phyloP scores from a whole-genome alignment of 192 early-diverging fungal species.

The Dissophora globulifera region DNA sequence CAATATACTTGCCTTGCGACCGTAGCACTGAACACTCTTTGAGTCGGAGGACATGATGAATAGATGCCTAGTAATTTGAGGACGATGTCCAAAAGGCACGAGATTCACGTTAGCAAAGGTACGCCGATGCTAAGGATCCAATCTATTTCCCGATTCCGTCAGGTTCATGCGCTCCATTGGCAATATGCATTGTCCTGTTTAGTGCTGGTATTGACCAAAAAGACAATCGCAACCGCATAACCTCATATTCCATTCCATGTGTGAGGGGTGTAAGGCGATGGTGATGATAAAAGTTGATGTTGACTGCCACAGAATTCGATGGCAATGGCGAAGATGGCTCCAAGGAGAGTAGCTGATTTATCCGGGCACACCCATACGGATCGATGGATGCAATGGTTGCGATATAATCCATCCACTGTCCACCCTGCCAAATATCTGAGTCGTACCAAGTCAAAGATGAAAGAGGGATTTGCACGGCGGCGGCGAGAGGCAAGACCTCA shows the following conservation, averaged over 20 bases:
- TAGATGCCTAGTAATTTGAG: conserved; percentile 37
- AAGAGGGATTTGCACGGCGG: conserved; percentile 40
- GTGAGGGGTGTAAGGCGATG: no score
- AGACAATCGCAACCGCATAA: no score
- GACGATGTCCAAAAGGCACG: no score
- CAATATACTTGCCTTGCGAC: conserved; percentile 54
- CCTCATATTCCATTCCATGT: no score
- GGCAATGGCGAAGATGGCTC: background rate
- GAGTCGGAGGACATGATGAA: conserved; percentile 56
- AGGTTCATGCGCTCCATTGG: no score
- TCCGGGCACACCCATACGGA: background rate
- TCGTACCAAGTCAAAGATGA: conserved; percentile 52
- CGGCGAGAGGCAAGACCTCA: background rate
- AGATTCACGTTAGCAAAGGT: no score
- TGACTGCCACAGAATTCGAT: no score
- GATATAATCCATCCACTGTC: background rate
- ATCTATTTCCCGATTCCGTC: no score
- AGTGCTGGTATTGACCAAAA: no score
- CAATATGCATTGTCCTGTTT: no score
- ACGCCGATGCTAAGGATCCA: no score
- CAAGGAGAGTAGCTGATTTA: background rate
- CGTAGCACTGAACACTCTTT: conserved; percentile 58
- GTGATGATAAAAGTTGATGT: no score
- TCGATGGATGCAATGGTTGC: conserved; percentile 34
- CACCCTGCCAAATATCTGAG: background rate